Conservation (phyloP, 306 rosid species). For the Prunus armeniaca region DNA sequence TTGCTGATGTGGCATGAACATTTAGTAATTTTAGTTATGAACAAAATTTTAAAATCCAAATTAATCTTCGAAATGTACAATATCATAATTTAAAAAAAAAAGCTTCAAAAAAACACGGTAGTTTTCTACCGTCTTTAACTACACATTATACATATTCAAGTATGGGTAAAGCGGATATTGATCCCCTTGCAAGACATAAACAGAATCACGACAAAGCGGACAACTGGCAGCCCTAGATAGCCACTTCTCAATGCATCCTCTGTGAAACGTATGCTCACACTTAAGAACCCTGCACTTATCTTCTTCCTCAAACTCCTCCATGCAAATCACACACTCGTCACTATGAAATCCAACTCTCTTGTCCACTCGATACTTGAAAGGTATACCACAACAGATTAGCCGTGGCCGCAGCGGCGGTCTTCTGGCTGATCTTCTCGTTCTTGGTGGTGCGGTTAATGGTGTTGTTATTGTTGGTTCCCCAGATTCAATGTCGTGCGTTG, state of each 20-base stretch:
- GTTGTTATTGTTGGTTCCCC: neutral
- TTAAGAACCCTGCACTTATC: constrained; percentile 12
- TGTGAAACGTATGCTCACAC: constrained; percentile 20
- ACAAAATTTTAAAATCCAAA: too few relatives aligned
- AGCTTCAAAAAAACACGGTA: too few relatives aligned
- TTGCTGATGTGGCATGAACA: too few relatives aligned
- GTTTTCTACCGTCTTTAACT: neutral
- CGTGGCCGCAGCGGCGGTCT: neutral
- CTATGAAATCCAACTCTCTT: neutral
- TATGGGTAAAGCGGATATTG: neutral
- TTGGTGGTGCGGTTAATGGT: neutral
- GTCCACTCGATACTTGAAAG: neutral
- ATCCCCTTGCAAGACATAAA: neutral
- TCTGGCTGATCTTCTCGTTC: neutral
- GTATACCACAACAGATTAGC: neutral
- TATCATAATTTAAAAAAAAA: too few relatives aligned
- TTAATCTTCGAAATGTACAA: too few relatives aligned
- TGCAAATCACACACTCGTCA: constrained; percentile 10
- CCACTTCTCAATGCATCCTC: constrained; percentile 15
- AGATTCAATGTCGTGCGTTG: neutral
- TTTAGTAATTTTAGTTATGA: too few relatives aligned
- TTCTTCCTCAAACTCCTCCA: constrained; percentile 22
- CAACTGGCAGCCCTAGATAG: constrained; percentile 4
- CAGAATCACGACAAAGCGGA: constrained; percentile 20
- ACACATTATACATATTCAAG: neutral